Percentiles rank a stretch among this genome's conserved stretches.
Conservation (phyloP, 169 alveolate species). For the Amoebophrya sp. region DNA sequence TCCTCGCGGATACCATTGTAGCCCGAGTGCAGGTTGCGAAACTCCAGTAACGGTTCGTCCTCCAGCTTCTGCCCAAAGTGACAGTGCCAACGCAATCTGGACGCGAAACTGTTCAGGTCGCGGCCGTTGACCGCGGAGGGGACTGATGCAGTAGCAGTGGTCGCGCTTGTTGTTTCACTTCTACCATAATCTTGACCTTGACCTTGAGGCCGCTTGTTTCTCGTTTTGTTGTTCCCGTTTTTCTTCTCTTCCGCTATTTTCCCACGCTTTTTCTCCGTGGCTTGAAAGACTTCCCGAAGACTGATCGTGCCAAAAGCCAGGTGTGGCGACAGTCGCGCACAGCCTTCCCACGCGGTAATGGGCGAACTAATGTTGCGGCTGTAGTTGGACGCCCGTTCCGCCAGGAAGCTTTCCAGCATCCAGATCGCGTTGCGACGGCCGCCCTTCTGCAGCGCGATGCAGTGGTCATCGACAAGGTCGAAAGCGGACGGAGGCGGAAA, state of each 20-base stretch:
- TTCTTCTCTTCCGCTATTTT: neutral
- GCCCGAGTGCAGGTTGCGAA: neutral
- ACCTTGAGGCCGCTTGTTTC: neutral
- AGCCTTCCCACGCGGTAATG: neutral
- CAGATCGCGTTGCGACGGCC: neutral
- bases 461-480: neutral
- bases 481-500: neutral
- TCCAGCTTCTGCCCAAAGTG: neutral
- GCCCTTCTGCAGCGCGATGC: neutral
- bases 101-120: neutral
- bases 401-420: neutral
- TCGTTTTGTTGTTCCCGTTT: neutral
- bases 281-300: neutral
- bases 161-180: neutral
- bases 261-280: neutral
- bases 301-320: constrained; percentile 7
- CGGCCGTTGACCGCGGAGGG: neutral
- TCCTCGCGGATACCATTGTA: neutral
- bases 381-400: neutral
- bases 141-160: neutral
- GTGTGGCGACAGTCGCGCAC: neutral
- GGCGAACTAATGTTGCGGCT: neutral
- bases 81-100: neutral
- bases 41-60: neutral
- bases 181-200: neutral